A percentile compares a stretch with the other conserved stretches of the same genome.
These are phyloP conservation scores for Talaromyces sp. DNA, from an alignment of 2,329 filamentous ascomycete genomes.

Conservation along the genomic window DNA sequence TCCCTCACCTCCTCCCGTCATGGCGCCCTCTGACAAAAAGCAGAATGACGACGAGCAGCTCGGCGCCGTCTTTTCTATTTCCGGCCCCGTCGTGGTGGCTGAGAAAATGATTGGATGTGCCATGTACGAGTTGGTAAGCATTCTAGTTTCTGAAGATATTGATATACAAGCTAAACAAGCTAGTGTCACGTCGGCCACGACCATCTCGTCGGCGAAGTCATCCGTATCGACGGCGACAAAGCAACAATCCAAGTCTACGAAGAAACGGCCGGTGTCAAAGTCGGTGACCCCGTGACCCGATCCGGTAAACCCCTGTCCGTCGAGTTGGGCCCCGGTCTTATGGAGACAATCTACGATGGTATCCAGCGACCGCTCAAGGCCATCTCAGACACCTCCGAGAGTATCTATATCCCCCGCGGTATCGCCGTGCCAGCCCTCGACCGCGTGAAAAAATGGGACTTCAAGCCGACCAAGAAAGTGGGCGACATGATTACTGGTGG, in stretches of 20 bases:
- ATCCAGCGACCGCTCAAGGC: conserved; percentile 91
- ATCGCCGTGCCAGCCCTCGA: conserved; percentile 84
- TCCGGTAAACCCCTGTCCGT: conserved; percentile 96
- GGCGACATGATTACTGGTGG: conserved; percentile 96
- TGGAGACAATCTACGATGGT: conserved; percentile 99
- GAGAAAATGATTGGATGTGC: conserved; percentile 98
- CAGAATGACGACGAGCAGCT: conserved; percentile 54
- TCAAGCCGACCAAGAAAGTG: conserved; percentile 81
- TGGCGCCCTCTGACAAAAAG: conserved; percentile 45
- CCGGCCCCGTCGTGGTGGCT: conserved; percentile 87
- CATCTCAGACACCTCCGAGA: conserved; percentile 72
- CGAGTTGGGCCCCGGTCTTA: conserved; percentile 91
- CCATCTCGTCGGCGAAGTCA: conserved; percentile 91
- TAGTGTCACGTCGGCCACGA: conserved; percentile 91
- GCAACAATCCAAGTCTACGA: conserved; percentile 99
- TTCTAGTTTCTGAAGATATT: neutral
- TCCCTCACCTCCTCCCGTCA: conserved; percentile 27
- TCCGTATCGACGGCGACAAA: conserved; percentile 93
- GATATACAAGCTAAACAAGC: neutral
- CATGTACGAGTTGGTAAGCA: conserved; percentile 93
- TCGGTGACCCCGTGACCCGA: conserved; percentile 86
- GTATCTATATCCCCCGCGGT: conserved; percentile 97
- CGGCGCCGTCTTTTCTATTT: conserved; percentile 69
- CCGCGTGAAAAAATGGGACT: conserved; percentile 93
- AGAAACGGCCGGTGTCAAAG: conserved; percentile 94